These are phyloP conservation scores for Inga leiocalycina DNA, from an alignment of 306 rosid species.

Conservation along the genomic window DNA sequence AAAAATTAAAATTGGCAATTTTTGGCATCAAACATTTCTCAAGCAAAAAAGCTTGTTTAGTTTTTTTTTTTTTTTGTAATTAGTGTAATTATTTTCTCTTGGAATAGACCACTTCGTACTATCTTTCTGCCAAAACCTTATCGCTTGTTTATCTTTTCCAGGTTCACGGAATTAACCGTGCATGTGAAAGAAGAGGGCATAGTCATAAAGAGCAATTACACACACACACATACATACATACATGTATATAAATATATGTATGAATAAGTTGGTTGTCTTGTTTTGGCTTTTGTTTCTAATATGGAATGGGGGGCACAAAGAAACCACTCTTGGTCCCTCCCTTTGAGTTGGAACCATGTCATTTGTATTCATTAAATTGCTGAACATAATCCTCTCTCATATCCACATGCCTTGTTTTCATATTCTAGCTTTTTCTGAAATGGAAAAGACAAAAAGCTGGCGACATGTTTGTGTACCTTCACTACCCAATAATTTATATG, in stretches of 20 bases:
- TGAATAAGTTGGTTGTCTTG: neutral
- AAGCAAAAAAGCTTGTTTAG: neutral
- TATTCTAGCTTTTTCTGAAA: neutral
- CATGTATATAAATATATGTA: too few species aligned
- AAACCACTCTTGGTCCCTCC: constrained; percentile 8
- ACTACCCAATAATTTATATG: neutral
- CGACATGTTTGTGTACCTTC: neutral
- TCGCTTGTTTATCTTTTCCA: neutral
- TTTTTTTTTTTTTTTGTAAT: neutral
- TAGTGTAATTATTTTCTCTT: neutral
- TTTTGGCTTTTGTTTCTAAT: neutral
- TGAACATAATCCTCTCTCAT: neutral
- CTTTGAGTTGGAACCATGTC: constrained; percentile 28
- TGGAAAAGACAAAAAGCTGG: constrained; percentile 29
- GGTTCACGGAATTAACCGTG: constrained; percentile 33
- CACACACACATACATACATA: too few species aligned
- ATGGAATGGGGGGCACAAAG: neutral
- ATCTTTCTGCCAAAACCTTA: constrained; percentile 22
- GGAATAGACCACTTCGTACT: neutral
- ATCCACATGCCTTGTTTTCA: constrained; percentile 43
- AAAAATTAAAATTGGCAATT: neutral
- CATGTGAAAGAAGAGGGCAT: neutral
- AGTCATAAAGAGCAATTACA: constrained; percentile 17
- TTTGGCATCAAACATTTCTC: neutral
- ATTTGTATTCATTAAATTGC: constrained; percentile 10